These are phyloP conservation scores for Pseudogymnoascus verrucosus DNA, from an alignment of 2,329 filamentous ascomycete genomes.

Conservation along the genomic window DNA sequence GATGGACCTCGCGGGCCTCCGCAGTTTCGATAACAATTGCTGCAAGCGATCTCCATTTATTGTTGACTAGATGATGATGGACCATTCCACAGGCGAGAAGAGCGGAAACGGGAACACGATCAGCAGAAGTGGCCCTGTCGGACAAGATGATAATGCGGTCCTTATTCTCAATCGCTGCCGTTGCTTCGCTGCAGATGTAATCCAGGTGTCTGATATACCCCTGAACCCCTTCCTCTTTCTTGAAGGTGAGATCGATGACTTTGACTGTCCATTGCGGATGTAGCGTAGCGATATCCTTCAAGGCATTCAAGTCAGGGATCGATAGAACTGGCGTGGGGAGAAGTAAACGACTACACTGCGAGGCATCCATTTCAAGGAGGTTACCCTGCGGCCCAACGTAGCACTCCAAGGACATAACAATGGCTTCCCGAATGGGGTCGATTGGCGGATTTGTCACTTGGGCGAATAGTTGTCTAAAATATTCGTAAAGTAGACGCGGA, in stretches of 20 bases:
- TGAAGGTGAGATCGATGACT: conserved; percentile 87
- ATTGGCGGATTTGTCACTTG: conserved; percentile 98
- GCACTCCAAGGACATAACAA: conserved; percentile 96
- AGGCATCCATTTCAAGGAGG: conserved; percentile 83
- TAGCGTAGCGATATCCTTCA: conserved; percentile 67
- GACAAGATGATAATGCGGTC: conserved; percentile 85
- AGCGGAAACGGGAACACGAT: conserved; percentile 78
- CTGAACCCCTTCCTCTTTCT: conserved; percentile 71
- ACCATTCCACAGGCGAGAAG: conserved; percentile 87
- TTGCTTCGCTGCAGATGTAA: conserved; percentile 76
- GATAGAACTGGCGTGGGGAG: conserved; percentile 84
- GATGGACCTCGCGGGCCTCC: conserved; percentile 93
- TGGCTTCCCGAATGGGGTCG: conserved; percentile 91
- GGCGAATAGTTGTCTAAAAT: conserved; percentile 95
- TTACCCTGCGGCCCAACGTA: conserved; percentile 96
- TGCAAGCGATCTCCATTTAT: conserved; percentile 87
- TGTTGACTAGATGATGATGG: conserved; percentile 89
- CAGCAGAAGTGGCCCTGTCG: conserved; percentile 74
- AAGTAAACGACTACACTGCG: conserved; percentile 78
- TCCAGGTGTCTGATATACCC: conserved; percentile 86
- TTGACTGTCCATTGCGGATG: conserved; percentile 80
- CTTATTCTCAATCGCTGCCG: conserved; percentile 71
- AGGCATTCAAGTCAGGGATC: conserved; percentile 80
- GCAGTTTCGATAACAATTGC: conserved; percentile 86
- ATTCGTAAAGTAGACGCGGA: conserved; percentile 84